Base-by-base conservation (phyloP, 768 basidiomycete species). In the Termitomyces sp. region DNA sequence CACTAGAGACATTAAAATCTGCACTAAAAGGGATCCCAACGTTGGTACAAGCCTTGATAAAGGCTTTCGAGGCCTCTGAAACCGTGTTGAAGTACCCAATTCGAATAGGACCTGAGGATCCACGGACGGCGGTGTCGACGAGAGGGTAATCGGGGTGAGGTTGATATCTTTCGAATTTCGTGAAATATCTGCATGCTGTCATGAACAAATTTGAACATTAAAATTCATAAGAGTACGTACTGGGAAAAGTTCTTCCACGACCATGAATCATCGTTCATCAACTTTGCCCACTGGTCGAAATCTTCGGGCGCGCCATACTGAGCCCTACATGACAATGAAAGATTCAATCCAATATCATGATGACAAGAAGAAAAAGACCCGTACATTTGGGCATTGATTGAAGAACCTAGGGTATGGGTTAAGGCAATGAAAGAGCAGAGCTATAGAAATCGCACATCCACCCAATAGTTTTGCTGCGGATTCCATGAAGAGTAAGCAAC, bases 301-400 rank as follows among this genome's bases (percentile, higher is more conserved):
- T 91, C 88, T 1, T 83, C 81, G 3, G 88, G 85, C 8, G 86
- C 80, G 5, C 87, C 87, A 50, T 83, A 84, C 12, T 89, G 88
- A 53, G 83, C 83, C 80, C 81, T 77, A 37, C 33, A 39, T 24
- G 12, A 34, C 14, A 26, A 56, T 12, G 48, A 45, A 26, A 7
- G 18, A 13, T 37, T 14, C 26, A 10, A 13, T 37, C 8, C 26
- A 10, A 49, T 56, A 39, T 46, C 9, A 34, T 18, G 16, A 18
- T 2, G 5, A 13, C 13, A 42, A 9, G 32, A n/a, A 34, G 7
- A 24, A 20, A 43, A 27, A 20, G 24, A 36, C 42, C 33, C n/a
- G 10, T 43, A 75, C 78, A 80, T 77, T 62, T 79, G 76, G 4
- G 87, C 87, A 64, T 91, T 91, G 53, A 88, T 83, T 7, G 85